phyloP scores from a whole-genome alignment of 2,329 filamentous ascomycete genomes.

The Pseudogymnoascus verrucosus region DNA sequence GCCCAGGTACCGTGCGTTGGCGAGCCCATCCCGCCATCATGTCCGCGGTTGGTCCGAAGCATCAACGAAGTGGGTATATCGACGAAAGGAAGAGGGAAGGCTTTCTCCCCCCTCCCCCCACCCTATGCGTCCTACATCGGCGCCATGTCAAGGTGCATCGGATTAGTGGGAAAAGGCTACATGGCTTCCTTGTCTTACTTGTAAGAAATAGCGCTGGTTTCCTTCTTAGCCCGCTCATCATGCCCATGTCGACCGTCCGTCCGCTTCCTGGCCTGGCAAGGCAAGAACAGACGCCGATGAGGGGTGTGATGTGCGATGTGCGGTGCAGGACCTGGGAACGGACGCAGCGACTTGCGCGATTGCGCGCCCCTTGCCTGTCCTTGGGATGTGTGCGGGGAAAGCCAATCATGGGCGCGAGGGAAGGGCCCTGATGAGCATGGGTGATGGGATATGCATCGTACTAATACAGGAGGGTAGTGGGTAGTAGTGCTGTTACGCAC shows the following conservation, averaged over 20 bases:
- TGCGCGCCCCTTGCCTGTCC: neutral
- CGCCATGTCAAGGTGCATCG: neutral
- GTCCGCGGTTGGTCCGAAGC: neutral
- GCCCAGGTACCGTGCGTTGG: neutral
- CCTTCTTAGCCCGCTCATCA: too few relatives aligned
- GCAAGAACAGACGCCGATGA: neutral
- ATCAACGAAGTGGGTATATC: neutral
- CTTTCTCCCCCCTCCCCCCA: neutral
- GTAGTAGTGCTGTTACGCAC: neutral
- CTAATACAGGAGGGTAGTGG: too few relatives aligned
- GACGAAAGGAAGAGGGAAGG: neutral
- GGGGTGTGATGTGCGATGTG: neutral
- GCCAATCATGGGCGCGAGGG: neutral
- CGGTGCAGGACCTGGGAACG: neutral
- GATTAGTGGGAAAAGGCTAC: neutral
- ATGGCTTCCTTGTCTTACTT: neutral
- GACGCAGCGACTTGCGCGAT: neutral
- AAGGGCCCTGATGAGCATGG: too few relatives aligned
- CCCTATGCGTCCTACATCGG: neutral
- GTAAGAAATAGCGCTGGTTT: neutral
- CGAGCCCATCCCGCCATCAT: neutral
- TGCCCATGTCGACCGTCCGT: too few relatives aligned
- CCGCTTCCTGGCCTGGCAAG: too few relatives aligned
- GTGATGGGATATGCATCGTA: too few relatives aligned
- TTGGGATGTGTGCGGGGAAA: neutral